Evolutionary conservation across 768 basidiomycete genomes (phyloP), one percentile per base, ranked within the genome.

Genomic region (Pisolithus albus): DNA sequence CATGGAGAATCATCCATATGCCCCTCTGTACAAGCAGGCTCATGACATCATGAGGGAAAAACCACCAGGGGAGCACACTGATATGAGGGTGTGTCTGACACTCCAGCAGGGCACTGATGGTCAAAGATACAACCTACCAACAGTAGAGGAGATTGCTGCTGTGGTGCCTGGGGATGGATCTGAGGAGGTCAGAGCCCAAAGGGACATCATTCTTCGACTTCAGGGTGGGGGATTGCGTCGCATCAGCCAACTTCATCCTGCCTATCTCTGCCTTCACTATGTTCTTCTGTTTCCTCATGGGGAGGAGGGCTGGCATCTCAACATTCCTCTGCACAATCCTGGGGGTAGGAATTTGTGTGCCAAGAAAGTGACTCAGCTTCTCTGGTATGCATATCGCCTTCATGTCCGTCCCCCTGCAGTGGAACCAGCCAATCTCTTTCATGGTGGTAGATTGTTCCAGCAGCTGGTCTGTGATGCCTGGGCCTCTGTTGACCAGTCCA

Each of bases 401-500:
- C 23, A 41, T 19, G n/a, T 41, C 34, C 5, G 11, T 11, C 41
- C n/a, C 0, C 32, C 50, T 3, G 2, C 16, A n/a, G 34, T 53
- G 4, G 59, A 70, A 36, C 63, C 57, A 23, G 10, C 39, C 4
- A 61, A 62, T 50, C 43, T 76, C 8, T 69, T 75, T 49, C 59
- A 52, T 23, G 72, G 62, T 47, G 66, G 70, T 2, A 61, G 60
- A 21, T 65, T 81, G 0, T 69, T 80, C 34, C 42, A 44, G 23
- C 69, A 77, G 41, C 75, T 66, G 54, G 46, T 75, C 36, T 71
- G 72, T 43, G 75, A 81, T 66, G 59, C 54, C 2, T 81, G 69
- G 71, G 76, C 78, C 15, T 59, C 64, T 0, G 59, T 69, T 26
- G 76, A 81, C 2, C 75, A 78, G 19, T 56, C 43, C 7, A 59